Evolutionary conservation across 441 rosid genomes (phyloP).

Genomic region (Aquilaria agallochum): DNA sequence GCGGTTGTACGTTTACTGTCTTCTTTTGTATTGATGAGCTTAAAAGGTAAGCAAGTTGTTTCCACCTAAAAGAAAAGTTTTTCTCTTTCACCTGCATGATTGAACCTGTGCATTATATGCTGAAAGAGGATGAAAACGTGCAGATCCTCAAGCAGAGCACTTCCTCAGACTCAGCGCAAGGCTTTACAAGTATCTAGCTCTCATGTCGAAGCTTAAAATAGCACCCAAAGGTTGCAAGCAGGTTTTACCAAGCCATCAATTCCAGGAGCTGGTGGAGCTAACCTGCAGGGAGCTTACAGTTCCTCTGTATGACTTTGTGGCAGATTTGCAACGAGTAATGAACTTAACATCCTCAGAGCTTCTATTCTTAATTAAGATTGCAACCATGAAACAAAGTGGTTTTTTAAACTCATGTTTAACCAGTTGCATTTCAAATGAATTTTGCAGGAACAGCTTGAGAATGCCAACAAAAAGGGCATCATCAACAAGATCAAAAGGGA

Average conservation of each 20-base stretch:
- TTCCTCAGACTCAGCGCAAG: constrained; percentile 51
- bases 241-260: constrained; percentile 52
- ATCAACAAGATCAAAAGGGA: constrained; percentile 81
- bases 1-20: constrained; percentile 55
- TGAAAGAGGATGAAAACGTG: constrained; percentile 12
- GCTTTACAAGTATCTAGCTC: constrained; percentile 82
- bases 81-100: constrained; percentile 5
- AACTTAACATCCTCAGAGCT: background rate
- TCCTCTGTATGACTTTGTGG: constrained; percentile 69
- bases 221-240: constrained; percentile 81
- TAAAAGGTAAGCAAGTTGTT: constrained; percentile 47
- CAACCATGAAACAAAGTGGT: background rate
- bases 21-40: constrained; percentile 65
- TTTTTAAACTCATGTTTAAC: constrained; percentile 5
- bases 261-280: constrained; percentile 73
- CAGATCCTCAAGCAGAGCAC: constrained; percentile 74
- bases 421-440: constrained; percentile 2
- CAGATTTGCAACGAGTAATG: constrained; percentile 61
- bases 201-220: constrained; percentile 61
- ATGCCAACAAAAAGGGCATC: constrained; percentile 43
- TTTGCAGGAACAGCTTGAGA: constrained; percentile 66
- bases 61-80: constrained; percentile 3
- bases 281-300: constrained; percentile 71
- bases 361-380: background rate
- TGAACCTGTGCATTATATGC: constrained; percentile 11